Base-by-base conservation (phyloP, 2,329 filamentous ascomycete species). In the Epichloe typhina region DNA sequence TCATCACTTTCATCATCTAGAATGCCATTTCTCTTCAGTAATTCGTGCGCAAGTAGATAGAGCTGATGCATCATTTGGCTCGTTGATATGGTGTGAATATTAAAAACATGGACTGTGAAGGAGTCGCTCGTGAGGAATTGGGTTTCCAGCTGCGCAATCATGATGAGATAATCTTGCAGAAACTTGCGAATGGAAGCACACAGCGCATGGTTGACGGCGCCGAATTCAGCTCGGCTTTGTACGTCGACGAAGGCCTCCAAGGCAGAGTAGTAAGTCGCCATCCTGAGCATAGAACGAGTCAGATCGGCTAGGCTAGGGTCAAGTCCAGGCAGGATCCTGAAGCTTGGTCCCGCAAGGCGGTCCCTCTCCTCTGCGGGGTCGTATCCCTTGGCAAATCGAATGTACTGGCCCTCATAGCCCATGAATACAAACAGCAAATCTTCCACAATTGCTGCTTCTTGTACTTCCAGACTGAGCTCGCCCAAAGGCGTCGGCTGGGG, bases 331-430 rank as follows among this genome's bases (percentile, higher is more conserved):
- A 87, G 71, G 54, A 96, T 82, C 55, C 82, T 82, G 68, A 89
- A 97, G 9, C 75, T 71, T 1, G 93, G 93, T 0, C 93, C 93
- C 5, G 84, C 77, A 47, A 98, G 72, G 13, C 90, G 82, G 61
- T 94, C 88, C 60, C 91, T 88, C 69, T 98, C 93, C 48, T 88
- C 82, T 3, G 77, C 72, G 0, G 90, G 88, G 58, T 95, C 83
- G 64, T 95, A 97, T 8, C 79, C 78, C 57, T 88, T 85, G 52
- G 78, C 79, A 63, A 88, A 97, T 50, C 88, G 86, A 54, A 98
- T 86, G 64, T 97, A 97, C 65, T 95, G 89, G n/a, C 93, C 93
- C 68, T 98, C 93, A 56, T 89, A 95, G 23, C 93, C 93, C 90
- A 98, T 96, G 60, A 97, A 94, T 5, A 95, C 89, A 63, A 91